A percentile compares a stretch with the other conserved stretches of the same genome.
Evolutionary conservation across 2,329 filamentous ascomycete genomes (phyloP).

Genomic region (Orbilia ellipsospora): DNA sequence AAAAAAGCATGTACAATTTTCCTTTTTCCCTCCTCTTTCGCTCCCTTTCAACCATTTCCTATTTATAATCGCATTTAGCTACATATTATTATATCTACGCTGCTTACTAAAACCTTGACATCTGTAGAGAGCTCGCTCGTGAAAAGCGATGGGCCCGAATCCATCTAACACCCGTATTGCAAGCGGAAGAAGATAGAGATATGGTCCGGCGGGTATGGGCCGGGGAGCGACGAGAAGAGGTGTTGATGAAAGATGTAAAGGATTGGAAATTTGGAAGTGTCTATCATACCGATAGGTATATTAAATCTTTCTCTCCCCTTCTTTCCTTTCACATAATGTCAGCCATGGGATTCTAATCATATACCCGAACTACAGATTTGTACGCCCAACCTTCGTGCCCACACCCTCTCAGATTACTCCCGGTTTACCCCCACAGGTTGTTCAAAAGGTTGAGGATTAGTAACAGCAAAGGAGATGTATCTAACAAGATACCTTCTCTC

Average conservation of each 20-base stretch:
- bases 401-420: slow-evolving; percentile 69
- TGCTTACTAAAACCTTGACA: background rate
- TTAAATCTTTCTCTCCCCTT: slow-evolving; percentile 54
- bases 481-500: background rate
- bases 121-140: slow-evolving; percentile 82
- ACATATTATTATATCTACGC: too few relatives aligned
- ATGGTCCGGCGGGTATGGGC: slow-evolving; percentile 87
- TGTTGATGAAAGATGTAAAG: slow-evolving; percentile 82
- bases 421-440: slow-evolving; percentile 29
- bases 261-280: slow-evolving; percentile 68
- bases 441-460: slow-evolving; percentile 6
- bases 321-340: background rate
- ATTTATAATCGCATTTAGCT: background rate
- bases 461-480: background rate
- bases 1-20: slow-evolving; percentile 76
- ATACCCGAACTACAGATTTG: slow-evolving; percentile 70
- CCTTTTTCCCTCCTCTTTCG: background rate
- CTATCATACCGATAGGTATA: slow-evolving; percentile 89
- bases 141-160: slow-evolving; percentile 99
- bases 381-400: slow-evolving; percentile 81
- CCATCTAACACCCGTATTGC: slow-evolving; percentile 89
- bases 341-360: slow-evolving; percentile 18
- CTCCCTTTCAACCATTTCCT: background rate
- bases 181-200: slow-evolving; percentile 97
- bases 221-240: slow-evolving; percentile 89